These are phyloP conservation scores for Trichophyton benhamiae DNA, from an alignment of 2,329 filamentous ascomycete genomes.

Conservation along the genomic window DNA sequence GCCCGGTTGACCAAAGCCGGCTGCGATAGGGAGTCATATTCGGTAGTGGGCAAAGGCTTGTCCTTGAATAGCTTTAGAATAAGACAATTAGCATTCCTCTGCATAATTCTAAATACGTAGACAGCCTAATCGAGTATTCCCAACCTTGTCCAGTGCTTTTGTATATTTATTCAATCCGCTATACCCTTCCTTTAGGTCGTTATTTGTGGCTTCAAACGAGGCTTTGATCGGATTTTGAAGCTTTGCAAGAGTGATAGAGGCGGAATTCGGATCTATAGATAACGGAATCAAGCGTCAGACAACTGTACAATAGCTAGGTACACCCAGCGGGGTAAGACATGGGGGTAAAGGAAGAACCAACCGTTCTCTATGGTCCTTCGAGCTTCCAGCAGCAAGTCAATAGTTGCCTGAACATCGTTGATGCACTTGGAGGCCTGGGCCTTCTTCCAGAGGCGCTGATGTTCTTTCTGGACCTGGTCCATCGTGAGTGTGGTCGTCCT, in stretches of 20 bases:
- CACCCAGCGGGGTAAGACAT: background rate
- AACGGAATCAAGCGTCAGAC: constrained; percentile 6
- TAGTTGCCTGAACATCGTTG: constrained; percentile 68
- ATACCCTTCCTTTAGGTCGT: constrained; percentile 71
- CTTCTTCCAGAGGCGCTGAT: constrained; percentile 57
- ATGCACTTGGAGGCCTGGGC: constrained; percentile 60
- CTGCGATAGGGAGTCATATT: constrained; percentile 69
- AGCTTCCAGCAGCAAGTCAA: constrained; percentile 62
- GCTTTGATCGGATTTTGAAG: constrained; percentile 76
- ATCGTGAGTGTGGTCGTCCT: constrained; percentile 26
- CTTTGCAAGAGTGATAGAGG: constrained; percentile 64
- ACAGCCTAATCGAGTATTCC: constrained; percentile 9
- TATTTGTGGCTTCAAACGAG: constrained; percentile 66
- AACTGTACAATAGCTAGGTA: background rate
- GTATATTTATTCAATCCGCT: constrained; percentile 71
- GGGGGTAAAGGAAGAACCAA: constrained; percentile 22
- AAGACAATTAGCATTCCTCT: background rate
- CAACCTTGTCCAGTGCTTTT: constrained; percentile 71
- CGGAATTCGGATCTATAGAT: constrained; percentile 51
- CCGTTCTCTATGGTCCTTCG: constrained; percentile 61
- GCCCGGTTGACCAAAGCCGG: constrained; percentile 75
- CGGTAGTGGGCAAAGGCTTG: constrained; percentile 57
- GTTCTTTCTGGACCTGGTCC: constrained; percentile 59
- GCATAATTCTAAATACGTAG: background rate
- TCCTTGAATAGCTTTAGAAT: constrained; percentile 50